Evolutionary conservation across 495 filamentous ascomycete species (phyloP).

Genomic region (Diplogelasinospora grovesii): DNA sequence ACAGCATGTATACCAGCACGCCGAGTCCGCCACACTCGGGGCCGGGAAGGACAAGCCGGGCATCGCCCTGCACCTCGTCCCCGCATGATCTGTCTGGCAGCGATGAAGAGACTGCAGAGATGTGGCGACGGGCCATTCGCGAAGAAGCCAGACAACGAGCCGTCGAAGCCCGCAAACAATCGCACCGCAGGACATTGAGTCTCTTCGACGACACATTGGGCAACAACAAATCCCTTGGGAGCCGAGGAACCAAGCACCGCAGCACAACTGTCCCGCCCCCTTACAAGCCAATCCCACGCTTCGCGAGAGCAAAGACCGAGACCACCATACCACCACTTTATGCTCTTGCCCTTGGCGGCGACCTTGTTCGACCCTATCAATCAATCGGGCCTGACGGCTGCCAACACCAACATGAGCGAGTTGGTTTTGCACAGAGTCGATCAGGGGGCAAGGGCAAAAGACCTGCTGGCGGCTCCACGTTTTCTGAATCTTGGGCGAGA

Average conservation of each 20-base stretch:
- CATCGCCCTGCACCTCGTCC: background rate
- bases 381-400: too few relatives aligned
- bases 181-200: conserved; percentile 7
- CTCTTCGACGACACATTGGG: conserved; percentile 1
- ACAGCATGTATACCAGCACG: background rate
- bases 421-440: background rate
- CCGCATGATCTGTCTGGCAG: conserved; percentile 5
- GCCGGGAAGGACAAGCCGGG: background rate
- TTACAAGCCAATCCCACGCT: background rate
- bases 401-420: too few relatives aligned
- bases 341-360: too few relatives aligned
- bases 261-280: conserved; percentile 6
- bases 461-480: background rate
- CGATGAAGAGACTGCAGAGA: conserved; percentile 14
- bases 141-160: conserved; percentile 20
- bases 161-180: conserved; percentile 7
- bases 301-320: background rate
- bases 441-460: background rate
- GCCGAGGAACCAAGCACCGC: too few relatives aligned
- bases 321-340: too few relatives aligned
- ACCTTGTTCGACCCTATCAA: too few relatives aligned
- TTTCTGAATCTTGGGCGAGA: conserved; percentile 28
- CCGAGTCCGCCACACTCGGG: conserved; percentile 6
- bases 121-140: conserved; percentile 15
- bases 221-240: too few relatives aligned